These are phyloP conservation scores for Phialophora macrospora DNA, from an alignment of 2,329 filamentous ascomycete species.

Conservation along the genomic window DNA sequence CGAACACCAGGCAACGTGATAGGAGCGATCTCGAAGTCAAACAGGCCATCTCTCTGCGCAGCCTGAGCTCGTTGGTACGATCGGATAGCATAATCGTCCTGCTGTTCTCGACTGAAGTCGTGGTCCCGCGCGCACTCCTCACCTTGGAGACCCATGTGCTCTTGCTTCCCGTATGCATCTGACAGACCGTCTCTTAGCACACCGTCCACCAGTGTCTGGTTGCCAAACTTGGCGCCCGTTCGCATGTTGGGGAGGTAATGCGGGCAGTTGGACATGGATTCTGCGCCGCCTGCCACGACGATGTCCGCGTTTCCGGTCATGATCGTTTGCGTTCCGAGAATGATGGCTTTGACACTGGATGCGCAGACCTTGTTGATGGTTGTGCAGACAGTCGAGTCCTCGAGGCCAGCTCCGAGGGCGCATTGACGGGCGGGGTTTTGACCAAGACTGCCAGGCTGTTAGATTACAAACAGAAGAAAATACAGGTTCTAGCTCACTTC, in stretches of 20 bases:
- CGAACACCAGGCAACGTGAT: slow-evolving; percentile 85
- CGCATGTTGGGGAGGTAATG: slow-evolving; percentile 92
- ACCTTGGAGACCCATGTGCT: slow-evolving; percentile 92
- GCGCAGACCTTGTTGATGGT: slow-evolving; percentile 99
- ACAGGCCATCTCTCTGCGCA: slow-evolving; percentile 79
- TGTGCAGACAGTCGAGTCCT: slow-evolving; percentile 79
- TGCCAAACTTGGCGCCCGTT: slow-evolving; percentile 88
- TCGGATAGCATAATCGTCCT: slow-evolving; percentile 95
- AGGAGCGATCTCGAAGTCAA: slow-evolving; percentile 84
- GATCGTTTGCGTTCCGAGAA: slow-evolving; percentile 94
- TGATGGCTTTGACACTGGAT: slow-evolving; percentile 90
- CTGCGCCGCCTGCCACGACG: slow-evolving; percentile 89
- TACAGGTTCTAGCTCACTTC: slow-evolving; percentile 63
- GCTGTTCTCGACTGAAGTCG: slow-evolving; percentile 77
- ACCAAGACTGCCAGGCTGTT: slow-evolving; percentile 68
- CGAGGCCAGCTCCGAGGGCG: slow-evolving; percentile 84
- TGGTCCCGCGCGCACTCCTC: slow-evolving; percentile 92
- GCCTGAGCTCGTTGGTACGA: slow-evolving; percentile 93
- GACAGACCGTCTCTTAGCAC: slow-evolving; percentile 93
- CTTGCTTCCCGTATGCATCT: slow-evolving; percentile 87
- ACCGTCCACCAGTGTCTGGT: slow-evolving; percentile 86
- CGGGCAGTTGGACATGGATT: slow-evolving; percentile 98
- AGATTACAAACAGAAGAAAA: neutral
- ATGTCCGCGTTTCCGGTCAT: slow-evolving; percentile 92
- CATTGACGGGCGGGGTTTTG: slow-evolving; percentile 97